phyloP scores from a whole-genome alignment of 176 grass and related monocot genomes.

The Rhipidocladum racemiflorum region DNA sequence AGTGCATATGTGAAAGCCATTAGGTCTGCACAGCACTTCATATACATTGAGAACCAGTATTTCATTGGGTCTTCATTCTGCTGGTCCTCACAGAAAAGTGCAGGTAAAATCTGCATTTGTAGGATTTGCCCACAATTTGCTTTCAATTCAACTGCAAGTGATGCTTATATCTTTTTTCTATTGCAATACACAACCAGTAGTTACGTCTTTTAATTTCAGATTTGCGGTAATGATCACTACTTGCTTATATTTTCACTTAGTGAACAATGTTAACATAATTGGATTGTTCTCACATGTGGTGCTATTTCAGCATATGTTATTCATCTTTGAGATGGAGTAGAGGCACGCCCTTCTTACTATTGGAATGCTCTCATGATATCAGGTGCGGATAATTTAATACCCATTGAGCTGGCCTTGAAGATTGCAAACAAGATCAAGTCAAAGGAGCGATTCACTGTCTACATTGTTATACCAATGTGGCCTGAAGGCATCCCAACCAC shows the following conservation, averaged over 20 bases:
- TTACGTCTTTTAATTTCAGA: background rate
- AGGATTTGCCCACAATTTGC: background rate
- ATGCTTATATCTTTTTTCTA: background rate
- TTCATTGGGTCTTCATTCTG: constrained; percentile 62
- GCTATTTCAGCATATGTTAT: background rate
- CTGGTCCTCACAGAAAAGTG: constrained; percentile 58
- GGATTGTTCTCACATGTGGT: background rate
- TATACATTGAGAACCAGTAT: constrained; percentile 72
- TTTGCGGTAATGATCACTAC: background rate
- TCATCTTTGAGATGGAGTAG: background rate
- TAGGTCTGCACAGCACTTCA: constrained; percentile 61
- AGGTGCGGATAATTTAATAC: constrained; percentile 81
- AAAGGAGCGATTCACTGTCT: constrained; percentile 45
- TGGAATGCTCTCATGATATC: constrained; percentile 14
- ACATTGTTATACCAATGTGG: constrained; percentile 65
- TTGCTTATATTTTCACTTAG: background rate
- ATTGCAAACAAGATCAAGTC: constrained; percentile 61
- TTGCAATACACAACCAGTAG: background rate
- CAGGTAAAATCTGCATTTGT: constrained; percentile 39
- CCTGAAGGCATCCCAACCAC: constrained; percentile 55
- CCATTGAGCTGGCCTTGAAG: constrained; percentile 58
- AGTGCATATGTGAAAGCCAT: constrained; percentile 67
- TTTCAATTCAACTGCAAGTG: background rate
- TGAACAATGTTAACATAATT: background rate
- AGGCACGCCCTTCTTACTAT: background rate